phyloP scores from a whole-genome alignment of 352 stramenopile genomes.

The Lagenidium giganteum region DNA sequence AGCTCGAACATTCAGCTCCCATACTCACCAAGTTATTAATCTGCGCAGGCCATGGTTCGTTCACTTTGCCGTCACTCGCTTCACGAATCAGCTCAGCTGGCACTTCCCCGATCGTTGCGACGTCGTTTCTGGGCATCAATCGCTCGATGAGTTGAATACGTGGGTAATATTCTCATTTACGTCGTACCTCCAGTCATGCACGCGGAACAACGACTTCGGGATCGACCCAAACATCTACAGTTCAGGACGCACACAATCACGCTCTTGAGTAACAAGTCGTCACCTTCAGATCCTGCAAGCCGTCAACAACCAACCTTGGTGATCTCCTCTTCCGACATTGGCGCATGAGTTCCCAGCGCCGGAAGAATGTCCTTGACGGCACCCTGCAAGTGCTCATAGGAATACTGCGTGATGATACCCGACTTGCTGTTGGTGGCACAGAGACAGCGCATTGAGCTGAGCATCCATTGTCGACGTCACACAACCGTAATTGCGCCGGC shows the following conservation, averaged over 20 bases:
- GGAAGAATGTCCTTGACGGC: constrained; percentile 89
- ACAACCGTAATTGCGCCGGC: background rate
- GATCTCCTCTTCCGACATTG: constrained; percentile 95
- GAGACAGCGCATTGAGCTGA: constrained; percentile 1
- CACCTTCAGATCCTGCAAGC: background rate
- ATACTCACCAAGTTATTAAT: constrained; percentile 91
- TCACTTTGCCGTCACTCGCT: constrained; percentile 93
- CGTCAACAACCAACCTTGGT: constrained; percentile 45
- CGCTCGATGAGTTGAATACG: background rate
- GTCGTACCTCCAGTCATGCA: constrained; percentile 94
- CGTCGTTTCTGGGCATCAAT: constrained; percentile 93
- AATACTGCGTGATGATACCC: constrained; percentile 90
- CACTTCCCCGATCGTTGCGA: constrained; percentile 94
- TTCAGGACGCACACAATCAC: background rate
- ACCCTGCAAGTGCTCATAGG: constrained; percentile 90
- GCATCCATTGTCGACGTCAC: background rate
- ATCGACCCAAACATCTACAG: constrained; percentile 92
- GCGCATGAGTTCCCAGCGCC: constrained; percentile 93
- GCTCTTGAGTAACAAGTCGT: background rate
- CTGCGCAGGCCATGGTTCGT: constrained; percentile 94
- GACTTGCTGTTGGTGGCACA: constrained; percentile 82
- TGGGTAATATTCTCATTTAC: background rate
- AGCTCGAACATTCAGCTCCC: background rate
- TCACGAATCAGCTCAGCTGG: constrained; percentile 88
- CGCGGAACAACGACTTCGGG: constrained; percentile 81